Base-by-base conservation (phyloP, 2,329 filamentous ascomycete genomes). In the Hortaea werneckii region DNA sequence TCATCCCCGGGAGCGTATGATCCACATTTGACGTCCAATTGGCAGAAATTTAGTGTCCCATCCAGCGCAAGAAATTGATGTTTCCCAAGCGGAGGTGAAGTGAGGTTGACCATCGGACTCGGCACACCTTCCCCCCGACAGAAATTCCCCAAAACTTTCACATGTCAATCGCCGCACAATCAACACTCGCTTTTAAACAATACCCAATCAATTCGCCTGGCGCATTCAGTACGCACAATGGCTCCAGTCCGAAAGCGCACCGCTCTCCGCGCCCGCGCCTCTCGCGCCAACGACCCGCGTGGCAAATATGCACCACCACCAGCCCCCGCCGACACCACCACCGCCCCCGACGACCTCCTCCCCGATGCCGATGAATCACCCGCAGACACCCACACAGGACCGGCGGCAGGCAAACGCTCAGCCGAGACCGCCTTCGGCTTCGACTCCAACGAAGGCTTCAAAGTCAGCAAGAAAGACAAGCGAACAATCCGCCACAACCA, bases 391-490 rank as follows among this genome's bases (percentile, higher is more conserved):
- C 9, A 10, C 43, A 32, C 10, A 42, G 20, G 41, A 34, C 32
- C 41, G 38, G n/a, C 47, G 41, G 44, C 28, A 20, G 37, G 26
- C 37, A 41, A 38, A 40, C 37, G 37, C 37, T n/a, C 37, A 10
- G 10, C 34, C 20, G 20, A 7, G 7, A 41, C 26, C 34, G 39
- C 44, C 29, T 37, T 45, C 30, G 48, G 45, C n/a, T 44, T 44
- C 41, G 67, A 74, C 55, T 73, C 76, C 54, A 61, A 68, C 41
- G 71, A 75, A 10, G 47, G 29, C 29, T 52, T 54, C 49, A 42
- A 46, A 37, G 65, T 80, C 45, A 80, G 76, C 52, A 96, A 95
- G 67, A 82, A 78, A 61, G 86, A 94, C 70, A 94, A 90, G 71
- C 84, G 83, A 26, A 70, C 75, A 30, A 86, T 94, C 57, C 89